Conservation (phyloP, 2,329 filamentous ascomycete genomes). For the Talaromyces marneffei region DNA sequence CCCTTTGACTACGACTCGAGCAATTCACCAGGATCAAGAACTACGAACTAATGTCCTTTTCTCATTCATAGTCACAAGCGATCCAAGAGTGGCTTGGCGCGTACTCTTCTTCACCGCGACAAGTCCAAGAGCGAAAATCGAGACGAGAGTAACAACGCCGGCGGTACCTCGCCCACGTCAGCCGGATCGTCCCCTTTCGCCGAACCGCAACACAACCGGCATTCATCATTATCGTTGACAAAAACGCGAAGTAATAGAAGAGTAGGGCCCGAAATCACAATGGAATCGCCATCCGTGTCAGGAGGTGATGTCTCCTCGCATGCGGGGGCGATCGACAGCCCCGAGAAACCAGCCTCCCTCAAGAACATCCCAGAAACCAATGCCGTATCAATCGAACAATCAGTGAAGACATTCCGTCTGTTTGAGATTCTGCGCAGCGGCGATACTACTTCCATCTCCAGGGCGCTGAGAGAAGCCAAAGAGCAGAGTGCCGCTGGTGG, state of each 20-base stretch:
- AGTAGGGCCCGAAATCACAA: conserved; percentile 24
- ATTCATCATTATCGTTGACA: conserved; percentile 23
- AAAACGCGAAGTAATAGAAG: conserved; percentile 26
- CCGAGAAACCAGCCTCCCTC: conserved; percentile 7
- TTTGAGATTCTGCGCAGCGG: conserved; percentile 89
- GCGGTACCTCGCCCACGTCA: conserved; percentile 25
- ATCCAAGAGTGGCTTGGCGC: conserved; percentile 49
- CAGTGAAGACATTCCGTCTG: conserved; percentile 85
- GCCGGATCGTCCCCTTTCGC: conserved; percentile 22
- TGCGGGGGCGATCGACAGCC: conserved; percentile 21
- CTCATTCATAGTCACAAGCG: conserved; percentile 43
- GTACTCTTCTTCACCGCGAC: conserved; percentile 50
- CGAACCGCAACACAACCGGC: conserved; percentile 24
- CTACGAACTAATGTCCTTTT: background rate
- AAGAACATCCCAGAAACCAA: background rate
- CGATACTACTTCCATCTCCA: conserved; percentile 84
- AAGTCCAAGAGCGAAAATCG: conserved; percentile 43
- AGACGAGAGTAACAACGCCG: conserved; percentile 25
- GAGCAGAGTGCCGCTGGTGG: conserved; percentile 43
- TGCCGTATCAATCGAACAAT: conserved; percentile 70
- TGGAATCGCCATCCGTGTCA: conserved; percentile 22
- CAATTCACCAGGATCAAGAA: background rate
- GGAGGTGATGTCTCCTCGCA: conserved; percentile 23
- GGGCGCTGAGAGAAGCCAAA: conserved; percentile 61
- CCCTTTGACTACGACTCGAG: background rate